Base-by-base conservation (phyloP, 768 basidiomycete species). In the Boletus rufocinnamomeus region DNA sequence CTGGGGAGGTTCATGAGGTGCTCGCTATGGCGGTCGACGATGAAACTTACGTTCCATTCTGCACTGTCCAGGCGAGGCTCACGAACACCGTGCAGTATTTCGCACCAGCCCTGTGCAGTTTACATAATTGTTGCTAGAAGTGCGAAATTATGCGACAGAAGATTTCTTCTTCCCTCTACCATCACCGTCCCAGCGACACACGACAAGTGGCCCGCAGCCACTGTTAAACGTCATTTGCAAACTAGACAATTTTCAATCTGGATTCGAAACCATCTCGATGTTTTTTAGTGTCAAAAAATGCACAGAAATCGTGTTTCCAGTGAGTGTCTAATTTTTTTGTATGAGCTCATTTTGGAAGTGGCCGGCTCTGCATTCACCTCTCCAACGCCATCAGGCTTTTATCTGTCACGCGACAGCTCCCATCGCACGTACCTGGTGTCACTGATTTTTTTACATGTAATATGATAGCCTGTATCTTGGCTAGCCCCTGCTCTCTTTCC, bases 371-470 rank as follows among this genome's bases (percentile, higher is more conserved):
- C 44, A 59, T 51, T 48, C 61, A 50, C 56, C 51, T 59, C 60
- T 58, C 62, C 70, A 63, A 63, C 60, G 58, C 63, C 66, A 60
- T 63, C 62, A 57, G 68, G 63, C 57, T 64, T 69, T 70, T 65
- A 72, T 71, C 69, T 63, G 68, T 75, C 72, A 71, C 72, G 74
- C 72, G 74, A 74, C 70, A 63, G 60, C 54, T 53, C 66, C 65
- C 66, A 70, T 74, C 72, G 70, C 70, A 63, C 50, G 50, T 50
- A 58, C 56, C 54, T 54, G 51, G 64, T 68, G 72, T 62, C 64
- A 72, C 73, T 73, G 70, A 73, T 73, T 57, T 68, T 63, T 68
- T 66, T 74, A 73, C 73, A 70, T 73, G 72, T 75, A 73, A 73
- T 73, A 73, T 63, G 68, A 73, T 72, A 57, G 52, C 64, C 51